Percentiles rank a stretch among this genome's conserved stretches.
Conservation (phyloP, 176 grass and related monocot genomes). For the Metroxylon sagu region DNA sequence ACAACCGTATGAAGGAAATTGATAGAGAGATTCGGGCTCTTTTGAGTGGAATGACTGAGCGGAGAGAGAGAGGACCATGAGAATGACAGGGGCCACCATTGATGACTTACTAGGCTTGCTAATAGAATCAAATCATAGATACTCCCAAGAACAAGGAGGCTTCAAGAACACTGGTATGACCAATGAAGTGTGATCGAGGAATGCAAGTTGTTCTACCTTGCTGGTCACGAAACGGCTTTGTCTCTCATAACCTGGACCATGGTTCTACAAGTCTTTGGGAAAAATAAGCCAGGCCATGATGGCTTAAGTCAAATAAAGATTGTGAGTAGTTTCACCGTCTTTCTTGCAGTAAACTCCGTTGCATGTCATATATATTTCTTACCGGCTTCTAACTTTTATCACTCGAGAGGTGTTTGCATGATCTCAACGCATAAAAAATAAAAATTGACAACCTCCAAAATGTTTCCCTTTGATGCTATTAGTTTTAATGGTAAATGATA, state of each 20-base stretch:
- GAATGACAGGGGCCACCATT: constrained; percentile 16
- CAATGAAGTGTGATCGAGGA: constrained; percentile 43
- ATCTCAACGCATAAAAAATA: too few relatives aligned
- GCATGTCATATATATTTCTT: neutral
- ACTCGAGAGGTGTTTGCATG: too few relatives aligned
- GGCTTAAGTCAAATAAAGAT: constrained; percentile 42
- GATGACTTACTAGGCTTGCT: constrained; percentile 61
- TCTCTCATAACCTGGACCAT: constrained; percentile 60
- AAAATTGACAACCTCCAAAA: too few relatives aligned
- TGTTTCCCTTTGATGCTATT: too few relatives aligned
- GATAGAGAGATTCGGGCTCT: constrained; percentile 26
- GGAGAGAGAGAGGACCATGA: constrained; percentile 30
- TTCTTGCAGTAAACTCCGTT: too few relatives aligned
- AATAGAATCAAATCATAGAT: constrained; percentile 34
- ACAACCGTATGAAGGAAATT: constrained; percentile 34
- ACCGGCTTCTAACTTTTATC: neutral
- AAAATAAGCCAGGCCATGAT: constrained; percentile 33
- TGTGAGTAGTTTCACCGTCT: constrained; percentile 16
- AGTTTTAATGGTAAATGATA: too few relatives aligned
- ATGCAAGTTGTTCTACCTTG: constrained; percentile 81
- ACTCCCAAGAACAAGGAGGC: neutral
- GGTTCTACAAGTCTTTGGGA: constrained; percentile 34
- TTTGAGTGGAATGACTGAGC: constrained; percentile 45
- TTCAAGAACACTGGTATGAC: neutral
- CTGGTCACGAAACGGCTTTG: constrained; percentile 59